Evolutionary conservation across 805 yeast genomes (phyloP).

Genomic region (Candida hungchunana): DNA sequence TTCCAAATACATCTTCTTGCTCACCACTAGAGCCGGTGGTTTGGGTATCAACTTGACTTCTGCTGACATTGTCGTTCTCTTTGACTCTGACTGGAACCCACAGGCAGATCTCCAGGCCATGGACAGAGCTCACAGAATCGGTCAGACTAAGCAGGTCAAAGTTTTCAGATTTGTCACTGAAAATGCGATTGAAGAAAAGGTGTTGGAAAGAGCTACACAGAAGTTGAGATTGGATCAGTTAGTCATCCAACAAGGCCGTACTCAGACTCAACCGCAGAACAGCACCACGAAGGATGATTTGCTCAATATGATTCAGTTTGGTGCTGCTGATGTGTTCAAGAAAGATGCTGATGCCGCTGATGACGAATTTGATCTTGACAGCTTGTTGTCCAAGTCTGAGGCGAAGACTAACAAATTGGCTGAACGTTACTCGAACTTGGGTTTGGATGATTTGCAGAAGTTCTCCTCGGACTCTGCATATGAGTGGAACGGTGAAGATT

Average conservation of each 20-base stretch:
- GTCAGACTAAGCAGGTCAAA: constrained; percentile 79
- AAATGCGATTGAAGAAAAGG: constrained; percentile 80
- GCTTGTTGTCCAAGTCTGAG: constrained; percentile 56
- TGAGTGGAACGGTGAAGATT: constrained; percentile 86
- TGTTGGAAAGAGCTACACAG: constrained; percentile 77
- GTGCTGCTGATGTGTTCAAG: constrained; percentile 61
- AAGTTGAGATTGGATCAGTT: constrained; percentile 74
- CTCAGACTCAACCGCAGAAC: constrained; percentile 22
- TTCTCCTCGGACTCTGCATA: constrained; percentile 72
- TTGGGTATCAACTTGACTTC: constrained; percentile 77
- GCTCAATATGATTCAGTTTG: constrained; percentile 77
- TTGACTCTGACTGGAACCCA: constrained; percentile 86
- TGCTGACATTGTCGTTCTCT: constrained; percentile 74
- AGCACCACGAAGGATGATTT: constrained; percentile 64
- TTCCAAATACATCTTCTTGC: constrained; percentile 64
- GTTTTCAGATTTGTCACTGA: constrained; percentile 77
- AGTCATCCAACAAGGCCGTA: constrained; percentile 75
- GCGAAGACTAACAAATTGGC: constrained; percentile 58
- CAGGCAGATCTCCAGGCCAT: constrained; percentile 87
- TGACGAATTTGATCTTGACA: constrained; percentile 57
- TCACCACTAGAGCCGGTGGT: constrained; percentile 89
- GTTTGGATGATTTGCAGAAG: constrained; percentile 74
- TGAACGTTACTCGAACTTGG: constrained; percentile 59
- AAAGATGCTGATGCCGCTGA: constrained; percentile 28
- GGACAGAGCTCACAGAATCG: constrained; percentile 89